These are phyloP conservation scores for Ceratobasidium sp. DNA, from an alignment of 1,284 basidiomycete genomes.

Conservation along the genomic window DNA sequence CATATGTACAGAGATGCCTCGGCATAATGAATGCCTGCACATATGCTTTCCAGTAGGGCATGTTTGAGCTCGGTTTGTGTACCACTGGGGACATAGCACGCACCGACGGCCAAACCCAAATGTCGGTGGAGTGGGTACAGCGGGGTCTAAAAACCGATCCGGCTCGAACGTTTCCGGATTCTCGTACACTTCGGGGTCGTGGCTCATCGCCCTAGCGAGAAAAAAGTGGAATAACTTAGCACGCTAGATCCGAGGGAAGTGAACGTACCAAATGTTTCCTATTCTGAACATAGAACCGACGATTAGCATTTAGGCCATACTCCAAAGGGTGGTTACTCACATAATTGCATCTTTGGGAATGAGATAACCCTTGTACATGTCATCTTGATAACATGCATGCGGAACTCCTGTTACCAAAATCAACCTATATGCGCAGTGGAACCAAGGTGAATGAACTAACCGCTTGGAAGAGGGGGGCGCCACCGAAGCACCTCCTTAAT, in stretches of 20 bases:
- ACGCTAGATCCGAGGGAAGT: neutral
- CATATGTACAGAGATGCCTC: neutral
- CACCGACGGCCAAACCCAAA: conserved; percentile 21
- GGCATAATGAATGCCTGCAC: neutral
- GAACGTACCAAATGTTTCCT: conserved; percentile 9
- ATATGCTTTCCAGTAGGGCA: neutral
- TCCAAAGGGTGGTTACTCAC: neutral
- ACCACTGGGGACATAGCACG: neutral
- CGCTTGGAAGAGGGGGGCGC: conserved; percentile 42
- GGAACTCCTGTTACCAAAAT: neutral
- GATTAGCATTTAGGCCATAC: neutral
- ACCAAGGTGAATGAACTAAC: neutral
- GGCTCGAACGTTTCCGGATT: conserved; percentile 41
- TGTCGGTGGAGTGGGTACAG: neutral
- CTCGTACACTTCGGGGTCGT: conserved; percentile 41
- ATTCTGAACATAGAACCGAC: neutral
- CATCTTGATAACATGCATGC: neutral
- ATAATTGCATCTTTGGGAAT: conserved; percentile 45
- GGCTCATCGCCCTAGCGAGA: conserved; percentile 27
- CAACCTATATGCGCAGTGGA: no score
- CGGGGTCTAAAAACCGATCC: conserved; percentile 39
- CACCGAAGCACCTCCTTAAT: conserved; percentile 44
- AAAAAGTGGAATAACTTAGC: neutral
- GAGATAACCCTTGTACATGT: conserved; percentile 27
- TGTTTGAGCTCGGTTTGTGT: neutral